Evolutionary conservation across 1,284 basidiomycete species (phyloP).

Genomic region (Phaffia rhodozyma): DNA sequence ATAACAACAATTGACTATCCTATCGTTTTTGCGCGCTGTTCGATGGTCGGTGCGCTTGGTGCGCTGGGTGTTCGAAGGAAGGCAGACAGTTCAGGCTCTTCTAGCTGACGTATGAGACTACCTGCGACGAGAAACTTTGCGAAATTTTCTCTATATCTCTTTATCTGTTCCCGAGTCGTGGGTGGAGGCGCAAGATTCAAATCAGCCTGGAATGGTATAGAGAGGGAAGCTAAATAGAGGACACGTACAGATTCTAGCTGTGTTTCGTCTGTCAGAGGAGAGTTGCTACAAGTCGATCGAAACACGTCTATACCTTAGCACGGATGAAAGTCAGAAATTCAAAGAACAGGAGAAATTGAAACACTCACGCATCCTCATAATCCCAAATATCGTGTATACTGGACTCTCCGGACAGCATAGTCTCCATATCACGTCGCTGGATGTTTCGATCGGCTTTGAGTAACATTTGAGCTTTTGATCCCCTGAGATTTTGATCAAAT

Average conservation of each 20-base stretch:
- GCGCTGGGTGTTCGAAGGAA: too few species aligned
- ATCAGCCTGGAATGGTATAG: too few species aligned
- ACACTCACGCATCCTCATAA: neutral
- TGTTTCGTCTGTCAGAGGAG: neutral
- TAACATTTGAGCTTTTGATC: slow-evolving; percentile 21
- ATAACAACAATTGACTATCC: too few species aligned
- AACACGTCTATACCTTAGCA: neutral
- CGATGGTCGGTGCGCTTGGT: too few species aligned
- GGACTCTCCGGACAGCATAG: neutral
- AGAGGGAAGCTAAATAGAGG: too few species aligned
- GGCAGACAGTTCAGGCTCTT: too few species aligned
- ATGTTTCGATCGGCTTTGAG: slow-evolving; percentile 27
- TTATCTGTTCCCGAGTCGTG: too few species aligned
- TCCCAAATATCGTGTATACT: neutral
- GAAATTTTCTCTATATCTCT: too few species aligned
- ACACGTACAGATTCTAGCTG: slow-evolving; percentile 2
- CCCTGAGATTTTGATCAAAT: slow-evolving; percentile 18
- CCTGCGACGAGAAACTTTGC: too few species aligned
- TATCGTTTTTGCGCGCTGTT: too few species aligned
- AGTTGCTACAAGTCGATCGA: neutral
- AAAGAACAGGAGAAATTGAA: neutral
- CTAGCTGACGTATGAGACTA: too few species aligned
- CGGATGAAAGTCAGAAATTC: neutral
- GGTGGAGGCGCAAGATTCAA: too few species aligned
- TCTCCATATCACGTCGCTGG: slow-evolving; percentile 23